Conservation (phyloP, 1,284 basidiomycete species). For the Apiotrichum porosum region DNA sequence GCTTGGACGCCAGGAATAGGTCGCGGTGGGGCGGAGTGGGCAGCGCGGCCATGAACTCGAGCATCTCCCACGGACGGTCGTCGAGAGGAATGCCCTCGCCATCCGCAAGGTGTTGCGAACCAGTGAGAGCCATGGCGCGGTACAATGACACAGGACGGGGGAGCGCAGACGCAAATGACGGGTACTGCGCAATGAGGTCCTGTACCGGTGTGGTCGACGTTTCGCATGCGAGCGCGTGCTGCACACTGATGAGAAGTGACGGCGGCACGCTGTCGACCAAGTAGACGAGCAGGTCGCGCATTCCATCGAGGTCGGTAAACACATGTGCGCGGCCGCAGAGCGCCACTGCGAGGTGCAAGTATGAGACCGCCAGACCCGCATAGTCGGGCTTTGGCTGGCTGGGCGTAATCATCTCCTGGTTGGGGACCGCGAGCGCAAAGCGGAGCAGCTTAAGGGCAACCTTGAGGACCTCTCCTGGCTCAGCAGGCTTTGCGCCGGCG, state of each 20-base stretch:
- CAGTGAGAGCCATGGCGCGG: slow-evolving; percentile 28
- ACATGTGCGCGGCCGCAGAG: slow-evolving; percentile 10
- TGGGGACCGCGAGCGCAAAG: slow-evolving; percentile 28
- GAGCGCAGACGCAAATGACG: slow-evolving; percentile 23
- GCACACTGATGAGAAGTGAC: slow-evolving; percentile 1
- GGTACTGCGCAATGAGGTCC: slow-evolving; percentile 11
- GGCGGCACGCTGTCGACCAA: slow-evolving; percentile 16
- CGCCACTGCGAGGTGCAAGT: slow-evolving; percentile 29
- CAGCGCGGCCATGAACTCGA: slow-evolving; percentile 33
- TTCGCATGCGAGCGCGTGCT: slow-evolving; percentile 31
- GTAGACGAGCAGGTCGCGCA: slow-evolving; percentile 30
- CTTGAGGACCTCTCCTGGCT: slow-evolving; percentile 27
- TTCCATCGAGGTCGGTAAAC: slow-evolving; percentile 9
- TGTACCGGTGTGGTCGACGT: slow-evolving; percentile 20
- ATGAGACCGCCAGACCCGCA: slow-evolving; percentile 26
- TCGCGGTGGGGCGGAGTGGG: slow-evolving; percentile 21
- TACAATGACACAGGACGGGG: slow-evolving; percentile 24
- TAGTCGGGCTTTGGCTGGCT: slow-evolving; percentile 37
- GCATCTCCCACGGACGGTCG: slow-evolving; percentile 45
- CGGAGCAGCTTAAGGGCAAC: slow-evolving; percentile 30
- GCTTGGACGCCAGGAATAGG: slow-evolving; percentile 26
- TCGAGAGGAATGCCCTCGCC: slow-evolving; percentile 27
- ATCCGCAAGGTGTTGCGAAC: slow-evolving; percentile 13
- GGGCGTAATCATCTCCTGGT: slow-evolving; percentile 15
- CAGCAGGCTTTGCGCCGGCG: slow-evolving; percentile 25